Evolutionary conservation across 2,329 filamentous ascomycete species (phyloP), one percentile per base, ranked within the genome.

Genomic region (Fusarium sp.): DNA sequence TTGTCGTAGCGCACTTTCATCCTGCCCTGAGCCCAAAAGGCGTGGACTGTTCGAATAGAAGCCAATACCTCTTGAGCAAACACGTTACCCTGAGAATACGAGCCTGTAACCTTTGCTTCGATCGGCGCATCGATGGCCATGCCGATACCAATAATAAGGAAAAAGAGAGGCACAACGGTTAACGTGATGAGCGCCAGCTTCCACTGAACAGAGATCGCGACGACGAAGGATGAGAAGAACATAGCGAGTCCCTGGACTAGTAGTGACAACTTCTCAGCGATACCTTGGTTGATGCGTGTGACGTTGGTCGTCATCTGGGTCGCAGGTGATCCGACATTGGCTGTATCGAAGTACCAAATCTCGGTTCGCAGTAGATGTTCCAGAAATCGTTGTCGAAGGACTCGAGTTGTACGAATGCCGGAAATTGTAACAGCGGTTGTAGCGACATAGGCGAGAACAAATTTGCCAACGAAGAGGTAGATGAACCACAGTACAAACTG

Each of bases 21-120:
- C 18, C 75, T 77, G 11, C 74, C 67, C 5, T 79, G 75, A 14
- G 81, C 79, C 81, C 81, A 84, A 46, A 83, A 83, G 0, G 81
- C 81, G 50, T 83, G 80, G 2, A 82, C 77, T 0, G 80, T 82
- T 3, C 80, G 71, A 2, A 79, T 75, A 18, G 78, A 81, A 0
- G 75, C 72, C n/a, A 81, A 65, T 5, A 79, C 76, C 10, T 73
- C 75, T 58, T 81, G 79, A 2, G 79, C 75, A 39, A 79, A 79
- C 5, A 71, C 61, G 10, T 74, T 75, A 34, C 73, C 77, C 43
- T 76, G 69, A 3, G 76, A 75, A 22, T 78, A 73, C 11, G 71
- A 74, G 6, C 76, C 67, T 7, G 78, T 70, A 10, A 79, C 74
- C 43, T 73, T 75, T 7, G 74, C 74, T 52, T 80, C 79, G 20